Evolutionary conservation across 768 basidiomycete species (phyloP).

Genomic region (Xerocomellus amylosporus): DNA sequence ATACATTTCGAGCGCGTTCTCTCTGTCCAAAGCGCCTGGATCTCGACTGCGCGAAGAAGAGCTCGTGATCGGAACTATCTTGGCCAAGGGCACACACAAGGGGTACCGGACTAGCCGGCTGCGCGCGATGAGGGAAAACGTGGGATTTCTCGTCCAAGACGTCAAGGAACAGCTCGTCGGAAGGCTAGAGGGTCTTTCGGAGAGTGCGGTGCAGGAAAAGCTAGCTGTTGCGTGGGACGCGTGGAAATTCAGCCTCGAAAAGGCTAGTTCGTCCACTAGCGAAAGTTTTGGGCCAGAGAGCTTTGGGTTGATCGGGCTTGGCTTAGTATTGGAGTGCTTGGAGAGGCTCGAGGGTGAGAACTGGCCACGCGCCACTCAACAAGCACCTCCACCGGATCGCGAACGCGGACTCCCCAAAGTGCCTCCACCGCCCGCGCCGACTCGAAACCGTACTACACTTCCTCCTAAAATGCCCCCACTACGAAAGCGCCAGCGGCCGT

Average conservation of each 20-base stretch:
- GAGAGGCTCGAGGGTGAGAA: conserved; percentile 33
- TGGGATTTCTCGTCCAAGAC: not conserved
- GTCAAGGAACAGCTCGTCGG: not conserved
- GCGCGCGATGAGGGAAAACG: not conserved
- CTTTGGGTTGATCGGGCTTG: conserved; percentile 63
- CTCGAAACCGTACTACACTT: too few relatives aligned
- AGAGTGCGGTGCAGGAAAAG: conserved; percentile 32
- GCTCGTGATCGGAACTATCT: not conserved
- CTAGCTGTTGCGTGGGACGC: conserved; percentile 33
- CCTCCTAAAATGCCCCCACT: too few relatives aligned
- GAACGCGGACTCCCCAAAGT: too few relatives aligned
- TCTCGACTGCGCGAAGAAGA: not conserved
- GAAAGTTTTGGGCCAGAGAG: conserved; percentile 51
- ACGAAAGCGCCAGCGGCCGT: too few relatives aligned
- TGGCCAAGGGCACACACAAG: not conserved
- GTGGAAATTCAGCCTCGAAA: conserved; percentile 2
- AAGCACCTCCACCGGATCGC: too few relatives aligned
- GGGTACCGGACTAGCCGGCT: not conserved
- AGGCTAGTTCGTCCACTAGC: conserved; percentile 23
- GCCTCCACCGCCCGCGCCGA: too few relatives aligned
- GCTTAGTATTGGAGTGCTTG: conserved; percentile 56
- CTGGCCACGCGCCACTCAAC: too few relatives aligned
- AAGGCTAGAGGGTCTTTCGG: conserved; percentile 20
- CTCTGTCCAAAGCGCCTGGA: not conserved
- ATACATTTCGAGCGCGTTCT: not conserved